phyloP scores from a whole-genome alignment of 495 filamentous ascomycete genomes.

The Articulospora tetracladia region DNA sequence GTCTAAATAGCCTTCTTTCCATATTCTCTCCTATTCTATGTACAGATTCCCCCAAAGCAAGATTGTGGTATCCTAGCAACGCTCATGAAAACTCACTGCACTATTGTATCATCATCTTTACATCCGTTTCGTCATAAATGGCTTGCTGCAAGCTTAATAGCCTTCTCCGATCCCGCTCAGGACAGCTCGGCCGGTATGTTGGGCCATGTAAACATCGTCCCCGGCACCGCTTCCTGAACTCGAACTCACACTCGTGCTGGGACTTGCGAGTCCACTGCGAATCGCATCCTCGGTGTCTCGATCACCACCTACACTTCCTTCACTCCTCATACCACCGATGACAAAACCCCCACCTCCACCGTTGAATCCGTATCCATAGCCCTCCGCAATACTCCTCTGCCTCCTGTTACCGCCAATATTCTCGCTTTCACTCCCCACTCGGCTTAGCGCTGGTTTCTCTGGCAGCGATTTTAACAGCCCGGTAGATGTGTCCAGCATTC shows the following conservation, averaged over 20 bases:
- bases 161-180: not conserved
- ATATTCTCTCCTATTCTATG: not conserved
- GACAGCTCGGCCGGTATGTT: not conserved
- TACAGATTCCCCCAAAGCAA: not conserved
- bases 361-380: conserved; percentile 18
- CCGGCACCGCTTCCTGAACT: conserved; percentile 18
- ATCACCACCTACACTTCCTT: conserved; percentile 14
- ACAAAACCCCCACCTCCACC: conserved; percentile 15
- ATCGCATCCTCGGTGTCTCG: conserved; percentile 5
- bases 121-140: not conserved
- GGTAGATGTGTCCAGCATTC: conserved; percentile 63
- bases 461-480: conserved; percentile 52
- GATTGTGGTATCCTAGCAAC: not conserved
- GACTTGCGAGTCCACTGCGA: conserved; percentile 26
- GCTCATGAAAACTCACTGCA: not conserved
- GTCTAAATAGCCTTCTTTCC: not conserved
- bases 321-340: conserved; percentile 19
- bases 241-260: conserved; percentile 24
- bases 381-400: conserved; percentile 20
- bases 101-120: not conserved
- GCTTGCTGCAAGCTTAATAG: not conserved
- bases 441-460: conserved; percentile 43
- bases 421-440: conserved; percentile 22
- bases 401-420: conserved; percentile 12
- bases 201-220: conserved; percentile 18